Percentiles rank a stretch among this genome's conserved stretches.
Conservation (phyloP, 148 eudicot species). For the Rhododendron kiyosumense region DNA sequence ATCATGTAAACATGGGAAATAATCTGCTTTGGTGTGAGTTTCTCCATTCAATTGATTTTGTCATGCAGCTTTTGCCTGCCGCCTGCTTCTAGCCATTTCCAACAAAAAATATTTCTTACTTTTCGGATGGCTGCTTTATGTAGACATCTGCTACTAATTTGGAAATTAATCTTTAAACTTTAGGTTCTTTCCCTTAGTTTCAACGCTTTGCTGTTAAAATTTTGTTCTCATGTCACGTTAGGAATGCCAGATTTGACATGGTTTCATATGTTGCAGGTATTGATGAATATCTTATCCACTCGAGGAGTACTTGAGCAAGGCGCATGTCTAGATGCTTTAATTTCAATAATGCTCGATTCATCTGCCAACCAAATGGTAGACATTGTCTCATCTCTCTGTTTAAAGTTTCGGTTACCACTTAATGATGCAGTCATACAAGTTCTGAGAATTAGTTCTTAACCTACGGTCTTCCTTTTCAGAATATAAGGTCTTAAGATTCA, state of each 20-base stretch:
- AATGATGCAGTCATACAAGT: background rate
- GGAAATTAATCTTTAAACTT: background rate
- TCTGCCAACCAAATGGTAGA: slow-evolving; percentile 86
- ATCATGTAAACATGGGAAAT: background rate
- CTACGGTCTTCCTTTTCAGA: background rate
- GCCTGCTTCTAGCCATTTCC: background rate
- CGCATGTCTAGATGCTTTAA: slow-evolving; percentile 84
- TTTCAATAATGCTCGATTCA: slow-evolving; percentile 90
- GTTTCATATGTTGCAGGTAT: slow-evolving; percentile 37
- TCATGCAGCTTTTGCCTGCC: background rate
- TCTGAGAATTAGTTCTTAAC: background rate
- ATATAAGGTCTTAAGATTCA: background rate
- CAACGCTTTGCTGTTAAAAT: background rate
- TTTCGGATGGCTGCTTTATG: background rate
- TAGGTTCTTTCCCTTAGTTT: background rate
- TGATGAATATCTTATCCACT: slow-evolving; percentile 82
- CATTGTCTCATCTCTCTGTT: background rate
- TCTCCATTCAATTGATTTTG: background rate
- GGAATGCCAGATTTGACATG: background rate
- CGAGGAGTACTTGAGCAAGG: slow-evolving; percentile 92
- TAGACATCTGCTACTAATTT: background rate
- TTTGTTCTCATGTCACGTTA: background rate
- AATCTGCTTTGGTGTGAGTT: background rate
- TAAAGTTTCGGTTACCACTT: background rate
- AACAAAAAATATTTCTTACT: background rate